Conservation (phyloP, 352 stramenopile genomes). For the Stephanocyclus meneghinianus region DNA sequence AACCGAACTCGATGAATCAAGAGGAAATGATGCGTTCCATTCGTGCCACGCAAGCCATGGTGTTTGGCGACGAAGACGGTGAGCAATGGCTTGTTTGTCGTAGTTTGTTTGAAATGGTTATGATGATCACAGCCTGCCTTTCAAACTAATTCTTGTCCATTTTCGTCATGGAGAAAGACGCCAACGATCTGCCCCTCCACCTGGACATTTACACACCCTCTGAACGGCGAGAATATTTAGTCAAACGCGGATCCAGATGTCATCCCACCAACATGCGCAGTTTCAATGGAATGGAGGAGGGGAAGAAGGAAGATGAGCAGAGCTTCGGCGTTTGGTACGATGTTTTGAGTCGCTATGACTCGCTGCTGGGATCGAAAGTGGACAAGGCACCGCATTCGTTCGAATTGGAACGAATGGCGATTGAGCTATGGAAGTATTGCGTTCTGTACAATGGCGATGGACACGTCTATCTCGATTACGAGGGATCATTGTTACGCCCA, state of each 20-base stretch:
- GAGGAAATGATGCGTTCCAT: slow-evolving; percentile 14
- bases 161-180: not conserved
- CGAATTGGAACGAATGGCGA: slow-evolving; percentile 33
- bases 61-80: slow-evolving; percentile 11
- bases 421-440: slow-evolving; percentile 60
- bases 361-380: slow-evolving; percentile 13
- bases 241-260: slow-evolving; percentile 32
- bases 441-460: slow-evolving; percentile 53
- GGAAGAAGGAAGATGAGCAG: not conserved
- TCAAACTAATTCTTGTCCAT: not conserved
- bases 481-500: slow-evolving; percentile 25
- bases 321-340: slow-evolving; percentile 34
- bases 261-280: slow-evolving; percentile 22
- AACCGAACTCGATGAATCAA: slow-evolving; percentile 19
- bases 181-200: not conserved
- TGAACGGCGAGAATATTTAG: slow-evolving; percentile 45
- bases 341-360: slow-evolving; percentile 46
- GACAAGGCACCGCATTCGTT: not conserved
- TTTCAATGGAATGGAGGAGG: not conserved
- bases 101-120: not conserved
- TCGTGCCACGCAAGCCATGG: slow-evolving; percentile 23
- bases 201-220: slow-evolving; percentile 45
- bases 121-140: not conserved
- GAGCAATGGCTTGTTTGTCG: not conserved
- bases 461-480: slow-evolving; percentile 49